Evolutionary conservation across 2,329 filamentous ascomycete genomes (phyloP).

Genomic region (Podosphaera xanthii): DNA sequence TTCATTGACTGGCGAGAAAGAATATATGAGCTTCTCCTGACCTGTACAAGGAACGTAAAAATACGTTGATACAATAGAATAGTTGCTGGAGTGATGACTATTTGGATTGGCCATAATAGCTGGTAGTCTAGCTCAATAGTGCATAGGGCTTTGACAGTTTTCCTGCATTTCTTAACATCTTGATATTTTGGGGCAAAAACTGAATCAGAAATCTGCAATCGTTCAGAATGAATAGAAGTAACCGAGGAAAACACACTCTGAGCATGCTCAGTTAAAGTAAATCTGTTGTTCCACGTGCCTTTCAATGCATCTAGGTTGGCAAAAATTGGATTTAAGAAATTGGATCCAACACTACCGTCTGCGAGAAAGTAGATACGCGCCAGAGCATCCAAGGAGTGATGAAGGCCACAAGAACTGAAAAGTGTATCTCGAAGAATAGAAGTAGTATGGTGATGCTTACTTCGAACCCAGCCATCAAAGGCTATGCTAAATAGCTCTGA

Average conservation of each 20-base stretch:
- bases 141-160: conserved; percentile 38
- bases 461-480: conserved; percentile 56
- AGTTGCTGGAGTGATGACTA: conserved; percentile 46
- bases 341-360: conserved; percentile 44
- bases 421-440: conserved; percentile 41
- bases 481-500: conserved; percentile 48
- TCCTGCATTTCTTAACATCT: conserved; percentile 24
- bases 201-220: conserved; percentile 34
- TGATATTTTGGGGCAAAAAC: conserved; percentile 18
- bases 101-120: conserved; percentile 42
- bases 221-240: conserved; percentile 31
- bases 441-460: conserved; percentile 49
- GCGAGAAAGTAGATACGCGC: conserved; percentile 54
- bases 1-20: conserved; percentile 32
- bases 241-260: conserved; percentile 42
- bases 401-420: conserved; percentile 45
- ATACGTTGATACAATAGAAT: conserved; percentile 46
- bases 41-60: conserved; percentile 56
- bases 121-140: conserved; percentile 44
- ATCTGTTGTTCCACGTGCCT: conserved; percentile 54
- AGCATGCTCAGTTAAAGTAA: conserved; percentile 54
- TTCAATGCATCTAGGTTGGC: conserved; percentile 42
- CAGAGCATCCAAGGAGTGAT: conserved; percentile 39
- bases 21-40: conserved; percentile 44
- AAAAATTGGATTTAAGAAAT: conserved; percentile 48